These are phyloP conservation scores for Stachybotrys elegans DNA, from an alignment of 2,329 filamentous ascomycete species.

Conservation along the genomic window DNA sequence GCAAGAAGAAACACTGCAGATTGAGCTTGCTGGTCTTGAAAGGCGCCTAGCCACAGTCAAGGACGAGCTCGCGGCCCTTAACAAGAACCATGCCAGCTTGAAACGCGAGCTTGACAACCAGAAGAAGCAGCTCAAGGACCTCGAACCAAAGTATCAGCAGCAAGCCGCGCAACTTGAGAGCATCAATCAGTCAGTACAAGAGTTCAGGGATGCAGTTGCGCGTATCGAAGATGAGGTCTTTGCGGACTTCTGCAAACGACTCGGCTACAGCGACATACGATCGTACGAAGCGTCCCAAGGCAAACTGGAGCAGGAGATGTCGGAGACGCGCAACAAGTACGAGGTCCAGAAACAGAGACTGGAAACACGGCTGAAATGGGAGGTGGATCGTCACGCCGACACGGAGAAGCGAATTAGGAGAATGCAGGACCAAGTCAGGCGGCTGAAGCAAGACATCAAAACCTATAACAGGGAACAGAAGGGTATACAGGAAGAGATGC, in stretches of 20 bases:
- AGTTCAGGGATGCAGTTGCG: constrained; percentile 60
- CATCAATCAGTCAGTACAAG: constrained; percentile 42
- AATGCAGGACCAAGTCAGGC: constrained; percentile 61
- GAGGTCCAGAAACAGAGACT: constrained; percentile 77
- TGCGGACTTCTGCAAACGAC: constrained; percentile 73
- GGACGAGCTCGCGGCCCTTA: constrained; percentile 71
- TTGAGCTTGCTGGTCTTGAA: constrained; percentile 74
- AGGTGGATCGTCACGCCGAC: constrained; percentile 45
- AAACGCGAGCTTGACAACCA: constrained; percentile 73
- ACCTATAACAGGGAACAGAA: constrained; percentile 68
- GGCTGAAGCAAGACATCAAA: constrained; percentile 64
- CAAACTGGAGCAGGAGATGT: constrained; percentile 82
- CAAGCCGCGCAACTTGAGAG: constrained; percentile 64
- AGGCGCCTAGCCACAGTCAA: constrained; percentile 66
- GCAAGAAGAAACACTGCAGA: constrained; percentile 76
- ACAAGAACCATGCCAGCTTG: constrained; percentile 81
- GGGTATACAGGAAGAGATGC: constrained; percentile 67
- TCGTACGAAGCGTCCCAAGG: constrained; percentile 93
- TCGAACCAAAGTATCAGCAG: constrained; percentile 72
- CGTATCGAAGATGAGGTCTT: constrained; percentile 88
- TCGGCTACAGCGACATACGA: constrained; percentile 85
- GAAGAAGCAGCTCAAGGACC: constrained; percentile 67
- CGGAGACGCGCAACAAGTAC: constrained; percentile 81
- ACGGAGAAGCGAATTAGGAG: constrained; percentile 64
- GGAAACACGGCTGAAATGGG: constrained; percentile 55